Evolutionary conservation across 257 asterid species (phyloP), one percentile per base, ranked within the genome.

Genomic region (Plantago elongata): DNA sequence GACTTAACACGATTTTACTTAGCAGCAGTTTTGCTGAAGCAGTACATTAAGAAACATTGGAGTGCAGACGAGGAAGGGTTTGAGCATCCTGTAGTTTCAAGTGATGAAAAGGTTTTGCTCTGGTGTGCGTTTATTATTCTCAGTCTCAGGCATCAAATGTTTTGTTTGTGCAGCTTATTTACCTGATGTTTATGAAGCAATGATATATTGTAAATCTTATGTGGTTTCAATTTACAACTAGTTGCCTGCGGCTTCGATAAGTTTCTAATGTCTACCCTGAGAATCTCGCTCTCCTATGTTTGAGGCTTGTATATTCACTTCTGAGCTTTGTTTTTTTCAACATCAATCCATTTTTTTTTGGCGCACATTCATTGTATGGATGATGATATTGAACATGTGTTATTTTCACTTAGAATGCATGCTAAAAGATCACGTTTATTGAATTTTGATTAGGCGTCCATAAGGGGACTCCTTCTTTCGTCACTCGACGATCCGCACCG

Each of bases 1-100:
- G 59, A 60, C 29, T 89, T 92, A 81, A 92, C 95, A 14, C 51
- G 57, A 56, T 52, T 69, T 59, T 57, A 92, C 97, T 80, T 89
- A 84, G 99, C 99, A 67, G 97, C 95, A 62, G 96, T 92, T 67
- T 74, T 92, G 75, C 79, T 92, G 63, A 89, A 89, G 88, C 97
- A 92, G 71, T 80, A 84, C 73, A 79, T 86, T 56, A 84, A 73
- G 86, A 92, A 84, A 73, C 97, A 92, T 71, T 92, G 99, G 97
- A 68, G 69, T 54, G 94, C 82, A 64, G 87, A 82, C 17, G 97
- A 83, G 49, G 97, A 84, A 69, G 81, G 76, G 70, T 92, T 92
- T 74, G 96, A 89, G 82, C 96, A 81, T 74, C 97, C 99, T 67
- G 74, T 83, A 66, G 95, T 84, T 78, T 77, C 85, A 18, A 72